Conservation (phyloP, 768 basidiomycete species). For the Tulasnella sp. region DNA sequence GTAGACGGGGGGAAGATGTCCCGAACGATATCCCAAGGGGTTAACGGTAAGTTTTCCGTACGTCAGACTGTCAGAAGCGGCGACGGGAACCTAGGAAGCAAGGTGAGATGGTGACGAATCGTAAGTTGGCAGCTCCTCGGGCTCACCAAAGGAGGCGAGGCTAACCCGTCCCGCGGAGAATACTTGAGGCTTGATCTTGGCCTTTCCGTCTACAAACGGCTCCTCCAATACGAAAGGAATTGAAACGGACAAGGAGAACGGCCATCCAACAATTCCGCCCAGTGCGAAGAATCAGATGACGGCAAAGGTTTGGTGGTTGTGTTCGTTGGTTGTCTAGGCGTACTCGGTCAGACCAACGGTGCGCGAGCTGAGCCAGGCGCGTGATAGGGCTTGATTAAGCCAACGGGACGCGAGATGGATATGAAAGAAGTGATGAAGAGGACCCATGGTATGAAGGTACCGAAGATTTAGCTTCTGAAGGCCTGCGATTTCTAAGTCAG, state of each 20-base stretch:
- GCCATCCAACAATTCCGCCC: constrained; percentile 94
- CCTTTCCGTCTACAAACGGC: constrained; percentile 74
- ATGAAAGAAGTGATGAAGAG: too few relatives aligned
- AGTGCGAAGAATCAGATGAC: constrained; percentile 74
- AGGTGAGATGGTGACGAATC: constrained; percentile 23
- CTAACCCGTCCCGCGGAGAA: constrained; percentile 49
- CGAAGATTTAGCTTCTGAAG: too few relatives aligned
- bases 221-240: constrained; percentile 92
- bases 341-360: too few relatives aligned
- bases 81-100: constrained; percentile 74
- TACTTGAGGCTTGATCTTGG: constrained; percentile 50
- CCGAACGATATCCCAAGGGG: constrained; percentile 88
- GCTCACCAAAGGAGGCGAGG: constrained; percentile 67
- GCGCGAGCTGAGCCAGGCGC: too few relatives aligned
- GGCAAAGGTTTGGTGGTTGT: constrained; percentile 42
- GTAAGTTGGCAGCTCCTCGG: not conserved
- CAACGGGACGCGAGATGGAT: too few relatives aligned
- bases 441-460: too few relatives aligned
- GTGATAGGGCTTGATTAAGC: too few relatives aligned
- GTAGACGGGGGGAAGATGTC: constrained; percentile 87
- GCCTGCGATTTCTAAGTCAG: too few relatives aligned
- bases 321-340: too few relatives aligned
- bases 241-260: constrained; percentile 85
- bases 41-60: constrained; percentile 80
- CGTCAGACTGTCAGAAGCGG: constrained; percentile 79